phyloP scores from a whole-genome alignment of 257 asterid genomes.

The Petunia axillaris region DNA sequence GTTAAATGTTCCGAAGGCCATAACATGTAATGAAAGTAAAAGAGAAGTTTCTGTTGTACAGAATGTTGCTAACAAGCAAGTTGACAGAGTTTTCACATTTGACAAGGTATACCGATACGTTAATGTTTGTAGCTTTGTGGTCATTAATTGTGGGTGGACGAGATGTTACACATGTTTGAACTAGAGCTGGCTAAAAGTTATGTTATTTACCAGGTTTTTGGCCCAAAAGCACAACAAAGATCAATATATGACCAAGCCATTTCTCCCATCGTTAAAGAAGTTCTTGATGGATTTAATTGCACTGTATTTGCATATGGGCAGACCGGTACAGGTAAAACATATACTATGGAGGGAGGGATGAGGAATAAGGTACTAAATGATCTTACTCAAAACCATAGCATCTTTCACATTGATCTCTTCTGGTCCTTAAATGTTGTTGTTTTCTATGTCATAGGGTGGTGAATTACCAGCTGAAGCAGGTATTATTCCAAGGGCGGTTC shows the following conservation, averaged over 20 bases:
- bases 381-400: background rate
- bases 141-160: constrained; percentile 8
- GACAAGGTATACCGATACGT: constrained; percentile 56
- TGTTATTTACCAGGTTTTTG: constrained; percentile 55
- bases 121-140: constrained; percentile 20
- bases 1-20: constrained; percentile 56
- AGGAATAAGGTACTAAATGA: constrained; percentile 58
- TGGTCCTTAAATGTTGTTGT: constrained; percentile 10
- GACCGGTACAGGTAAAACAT: constrained; percentile 83
- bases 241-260: constrained; percentile 83
- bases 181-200: constrained; percentile 1
- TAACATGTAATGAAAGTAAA: constrained; percentile 67
- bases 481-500: constrained; percentile 84
- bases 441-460: constrained; percentile 55
- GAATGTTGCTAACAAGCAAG: constrained; percentile 70
- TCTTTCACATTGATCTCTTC: background rate
- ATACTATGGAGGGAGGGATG: constrained; percentile 88
- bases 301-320: constrained; percentile 88
- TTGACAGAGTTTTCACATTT: constrained; percentile 73
- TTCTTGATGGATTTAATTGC: constrained; percentile 81
- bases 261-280: constrained; percentile 77
- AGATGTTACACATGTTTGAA: background rate
- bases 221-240: constrained; percentile 86
- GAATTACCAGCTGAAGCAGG: constrained; percentile 87
- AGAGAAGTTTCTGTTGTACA: constrained; percentile 72